phyloP scores from a whole-genome alignment of 2,329 filamentous ascomycete species.

The Scedosporium aurantiacum region DNA sequence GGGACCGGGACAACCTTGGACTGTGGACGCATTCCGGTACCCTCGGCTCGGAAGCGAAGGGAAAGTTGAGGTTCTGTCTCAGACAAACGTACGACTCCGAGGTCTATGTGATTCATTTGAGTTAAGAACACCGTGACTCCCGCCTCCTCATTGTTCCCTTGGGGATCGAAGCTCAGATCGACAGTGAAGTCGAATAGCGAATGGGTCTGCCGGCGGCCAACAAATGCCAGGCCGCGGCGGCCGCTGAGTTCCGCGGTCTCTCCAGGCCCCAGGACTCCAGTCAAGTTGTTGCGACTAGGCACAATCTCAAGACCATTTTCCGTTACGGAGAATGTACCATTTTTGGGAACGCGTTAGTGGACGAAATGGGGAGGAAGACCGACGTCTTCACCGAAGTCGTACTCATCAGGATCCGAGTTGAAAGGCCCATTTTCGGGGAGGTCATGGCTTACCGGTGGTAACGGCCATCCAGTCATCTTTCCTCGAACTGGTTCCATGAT shows the following conservation, averaged over 20 bases:
- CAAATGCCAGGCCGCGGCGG: slow-evolving; percentile 35
- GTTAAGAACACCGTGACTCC: slow-evolving; percentile 42
- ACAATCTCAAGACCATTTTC: slow-evolving; percentile 16
- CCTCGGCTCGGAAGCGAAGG: slow-evolving; percentile 16
- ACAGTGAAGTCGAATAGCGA: slow-evolving; percentile 40
- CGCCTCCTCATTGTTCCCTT: slow-evolving; percentile 31
- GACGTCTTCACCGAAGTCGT: slow-evolving; percentile 24
- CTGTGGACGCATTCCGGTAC: slow-evolving; percentile 12
- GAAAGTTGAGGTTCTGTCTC: background rate
- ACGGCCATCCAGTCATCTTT: slow-evolving; percentile 23
- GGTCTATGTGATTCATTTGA: slow-evolving; percentile 39
- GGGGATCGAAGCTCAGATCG: slow-evolving; percentile 31
- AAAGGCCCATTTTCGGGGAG: slow-evolving; percentile 20
- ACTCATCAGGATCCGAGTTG: slow-evolving; percentile 25
- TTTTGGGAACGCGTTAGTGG: slow-evolving; percentile 32
- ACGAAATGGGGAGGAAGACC: slow-evolving; percentile 32
- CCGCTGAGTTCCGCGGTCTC: slow-evolving; percentile 15
- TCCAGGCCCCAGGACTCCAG: slow-evolving; percentile 7
- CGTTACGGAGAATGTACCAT: slow-evolving; percentile 25
- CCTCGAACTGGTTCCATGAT: slow-evolving; percentile 18
- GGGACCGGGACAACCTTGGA: slow-evolving; percentile 8
- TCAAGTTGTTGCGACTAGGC: slow-evolving; percentile 13
- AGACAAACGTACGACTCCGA: slow-evolving; percentile 23
- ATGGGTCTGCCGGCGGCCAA: slow-evolving; percentile 43
- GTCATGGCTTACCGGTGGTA: slow-evolving; percentile 22